Base-by-base conservation (phyloP, 208 protist species). In the Trypanosomatidae sp. region DNA sequence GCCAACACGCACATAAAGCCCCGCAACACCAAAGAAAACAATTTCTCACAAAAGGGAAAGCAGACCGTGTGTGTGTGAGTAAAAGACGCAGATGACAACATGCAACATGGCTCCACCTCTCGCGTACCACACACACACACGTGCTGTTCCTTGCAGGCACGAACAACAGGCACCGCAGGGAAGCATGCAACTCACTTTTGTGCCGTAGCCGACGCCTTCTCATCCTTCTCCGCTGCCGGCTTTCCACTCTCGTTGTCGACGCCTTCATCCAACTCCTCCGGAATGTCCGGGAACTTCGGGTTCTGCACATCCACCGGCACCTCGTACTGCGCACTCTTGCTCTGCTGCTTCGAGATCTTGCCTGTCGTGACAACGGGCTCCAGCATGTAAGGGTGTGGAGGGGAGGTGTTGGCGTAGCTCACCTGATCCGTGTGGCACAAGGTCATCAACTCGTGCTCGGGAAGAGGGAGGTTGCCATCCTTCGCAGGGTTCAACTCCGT, bases 331-430 rank as follows among this genome's bases (percentile, higher is more conserved):
- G 84, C 66, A 3, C 73, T 76, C 68, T 90, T 89, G 64, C 81
- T 85, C 46, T 76, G 85, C 76, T 96, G 92, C 80, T 91, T 92
- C 19, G 90, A 91, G 36, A 96, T 74, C 69, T 93, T 93, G 30
- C 87, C 89, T 1, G 92, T 74, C 49, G 72, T 82, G n/a, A 95
- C 43, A 15, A 94, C 64, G 1, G 88, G 87, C 83, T 94, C 92
- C 50, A 96, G 66, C 92, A 96, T 96, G 81, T 96, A 96, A 64
- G 92, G 92, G 69, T 96, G 87, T 30, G 91, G 91, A 10, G 92
- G 88, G 0, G 82, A 92, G 4, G 71, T 81, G 71, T 94, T 88
- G 19, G 90, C 89, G 76, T 86, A 96, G 33, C 74, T 88, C 5
- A 96, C 88, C 22, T 86, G 72, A 52, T 80, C 69, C 10, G 89